These are phyloP conservation scores for Colletotrichum lentis DNA, from an alignment of 2,329 filamentous ascomycete genomes.

Conservation along the genomic window DNA sequence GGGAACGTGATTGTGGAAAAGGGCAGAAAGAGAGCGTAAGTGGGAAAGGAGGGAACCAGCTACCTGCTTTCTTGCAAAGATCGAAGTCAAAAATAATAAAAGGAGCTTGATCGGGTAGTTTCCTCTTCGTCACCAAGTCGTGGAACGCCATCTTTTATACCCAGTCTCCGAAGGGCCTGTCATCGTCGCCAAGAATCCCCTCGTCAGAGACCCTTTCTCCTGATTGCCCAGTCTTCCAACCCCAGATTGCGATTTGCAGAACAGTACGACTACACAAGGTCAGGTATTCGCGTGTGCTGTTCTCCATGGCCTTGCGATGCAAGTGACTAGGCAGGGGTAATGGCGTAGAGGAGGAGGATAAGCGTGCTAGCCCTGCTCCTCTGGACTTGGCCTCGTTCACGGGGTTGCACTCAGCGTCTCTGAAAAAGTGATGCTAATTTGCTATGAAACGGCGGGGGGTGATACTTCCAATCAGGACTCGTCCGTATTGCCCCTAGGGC, in stretches of 20 bases:
- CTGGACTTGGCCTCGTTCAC: conserved; percentile 2
- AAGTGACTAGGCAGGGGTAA: neutral
- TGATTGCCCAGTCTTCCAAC: neutral
- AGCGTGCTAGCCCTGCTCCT: neutral
- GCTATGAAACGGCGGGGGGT: conserved; percentile 20
- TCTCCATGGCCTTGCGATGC: neutral
- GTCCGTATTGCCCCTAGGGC: neutral
- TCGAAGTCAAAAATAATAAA: too few species aligned
- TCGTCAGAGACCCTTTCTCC: conserved; percentile 8
- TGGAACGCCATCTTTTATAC: conserved; percentile 22
- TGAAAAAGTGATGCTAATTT: conserved; percentile 22
- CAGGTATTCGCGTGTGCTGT: too few species aligned
- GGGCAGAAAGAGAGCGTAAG: conserved; percentile 2
- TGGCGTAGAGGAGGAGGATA: conserved; percentile 5
- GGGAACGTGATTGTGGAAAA: conserved; percentile 9
- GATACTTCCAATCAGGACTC: conserved; percentile 4
- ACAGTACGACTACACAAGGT: too few species aligned
- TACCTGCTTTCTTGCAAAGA: neutral
- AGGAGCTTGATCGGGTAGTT: neutral
- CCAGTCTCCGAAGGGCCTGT: neutral
- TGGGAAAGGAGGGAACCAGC: neutral
- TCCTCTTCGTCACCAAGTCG: neutral
- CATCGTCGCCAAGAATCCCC: conserved; percentile 21
- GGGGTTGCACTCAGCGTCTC: conserved; percentile 19
- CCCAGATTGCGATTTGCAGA: neutral